Percentiles rank a stretch among this genome's conserved stretches.
Evolutionary conservation across 2,329 filamentous ascomycete genomes (phyloP).

Genomic region (Rhinocladiella mackenziei): DNA sequence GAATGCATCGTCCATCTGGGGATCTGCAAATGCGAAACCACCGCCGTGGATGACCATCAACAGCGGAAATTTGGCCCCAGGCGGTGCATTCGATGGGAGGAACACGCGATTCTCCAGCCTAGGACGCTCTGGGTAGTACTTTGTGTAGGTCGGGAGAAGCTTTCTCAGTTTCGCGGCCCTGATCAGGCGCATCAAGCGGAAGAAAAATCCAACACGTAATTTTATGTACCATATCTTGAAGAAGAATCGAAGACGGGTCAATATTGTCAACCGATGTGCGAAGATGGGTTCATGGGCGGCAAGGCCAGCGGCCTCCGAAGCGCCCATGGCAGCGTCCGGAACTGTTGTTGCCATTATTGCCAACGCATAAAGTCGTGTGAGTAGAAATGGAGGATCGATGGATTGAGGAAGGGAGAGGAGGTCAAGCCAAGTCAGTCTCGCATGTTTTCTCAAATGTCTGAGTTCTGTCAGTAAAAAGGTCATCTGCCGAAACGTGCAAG

Average conservation of each 20-base stretch:
- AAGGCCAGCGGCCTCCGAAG: neutral
- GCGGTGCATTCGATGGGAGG: constrained; percentile 36
- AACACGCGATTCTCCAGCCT: constrained; percentile 37
- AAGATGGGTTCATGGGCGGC: neutral
- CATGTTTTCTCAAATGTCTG: too few species aligned
- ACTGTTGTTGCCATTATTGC: neutral
- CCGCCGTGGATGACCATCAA: constrained; percentile 53
- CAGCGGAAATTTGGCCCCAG: constrained; percentile 12
- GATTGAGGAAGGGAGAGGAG: too few species aligned
- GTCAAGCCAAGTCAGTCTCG: too few species aligned
- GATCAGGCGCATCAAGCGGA: constrained; percentile 15
- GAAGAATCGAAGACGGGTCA: constrained; percentile 20
- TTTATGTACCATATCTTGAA: constrained; percentile 29
- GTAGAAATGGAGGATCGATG: too few species aligned
- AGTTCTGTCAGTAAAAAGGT: too few species aligned
- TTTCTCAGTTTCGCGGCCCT: constrained; percentile 7
- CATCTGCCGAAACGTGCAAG: too few species aligned
- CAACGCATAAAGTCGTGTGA: too few species aligned
- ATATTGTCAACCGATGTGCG: neutral
- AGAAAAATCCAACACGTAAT: constrained; percentile 17
- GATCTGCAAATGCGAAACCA: constrained; percentile 46
- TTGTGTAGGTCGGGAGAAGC: constrained; percentile 25
- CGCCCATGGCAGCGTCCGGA: neutral
- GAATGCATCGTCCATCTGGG: constrained; percentile 47
- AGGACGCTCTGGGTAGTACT: constrained; percentile 32